A percentile compares a stretch with the other conserved stretches of the same genome.
These are phyloP conservation scores for Aspergillus amoenus DNA, from an alignment of 2,329 filamentous ascomycete species.

Conservation along the genomic window DNA sequence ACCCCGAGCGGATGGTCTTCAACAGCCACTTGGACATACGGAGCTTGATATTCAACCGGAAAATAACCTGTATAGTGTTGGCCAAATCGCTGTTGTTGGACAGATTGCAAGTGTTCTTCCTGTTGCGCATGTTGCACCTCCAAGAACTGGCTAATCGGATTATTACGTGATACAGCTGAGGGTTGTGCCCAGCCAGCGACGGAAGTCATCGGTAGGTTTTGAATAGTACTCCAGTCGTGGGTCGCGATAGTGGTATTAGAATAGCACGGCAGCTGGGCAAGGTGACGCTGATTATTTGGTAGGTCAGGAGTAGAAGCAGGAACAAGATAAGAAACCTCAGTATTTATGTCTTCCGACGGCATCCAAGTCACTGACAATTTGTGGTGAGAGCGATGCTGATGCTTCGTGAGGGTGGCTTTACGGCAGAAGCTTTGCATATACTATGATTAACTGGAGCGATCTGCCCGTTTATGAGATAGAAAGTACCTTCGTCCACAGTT, in stretches of 20 bases:
- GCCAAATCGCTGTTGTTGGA: constrained; percentile 23
- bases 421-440: constrained; percentile 35
- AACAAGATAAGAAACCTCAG: constrained; percentile 38
- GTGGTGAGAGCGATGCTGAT: constrained; percentile 40
- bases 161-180: no score
- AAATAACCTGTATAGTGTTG: constrained; percentile 30
- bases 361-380: constrained; percentile 32
- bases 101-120: no score
- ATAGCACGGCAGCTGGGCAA: constrained; percentile 38
- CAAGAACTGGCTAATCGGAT: no score
- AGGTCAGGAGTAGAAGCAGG: constrained; percentile 27
- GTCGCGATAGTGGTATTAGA: constrained; percentile 25
- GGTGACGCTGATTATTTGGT: constrained; percentile 36
- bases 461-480: not conserved
- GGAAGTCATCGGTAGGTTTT: no score
- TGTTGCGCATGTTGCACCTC: no score
- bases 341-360: constrained; percentile 37
- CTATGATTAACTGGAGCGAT: not conserved
- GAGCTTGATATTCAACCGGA: constrained; percentile 30
- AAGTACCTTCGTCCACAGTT: constrained; percentile 39
- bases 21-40: not conserved
- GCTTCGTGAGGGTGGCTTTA: constrained; percentile 43
- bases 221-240: not conserved
- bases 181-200: no score
- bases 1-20: no score